These are phyloP conservation scores for Epichloe festucae DNA, from an alignment of 2,329 filamentous ascomycete species.

Conservation along the genomic window DNA sequence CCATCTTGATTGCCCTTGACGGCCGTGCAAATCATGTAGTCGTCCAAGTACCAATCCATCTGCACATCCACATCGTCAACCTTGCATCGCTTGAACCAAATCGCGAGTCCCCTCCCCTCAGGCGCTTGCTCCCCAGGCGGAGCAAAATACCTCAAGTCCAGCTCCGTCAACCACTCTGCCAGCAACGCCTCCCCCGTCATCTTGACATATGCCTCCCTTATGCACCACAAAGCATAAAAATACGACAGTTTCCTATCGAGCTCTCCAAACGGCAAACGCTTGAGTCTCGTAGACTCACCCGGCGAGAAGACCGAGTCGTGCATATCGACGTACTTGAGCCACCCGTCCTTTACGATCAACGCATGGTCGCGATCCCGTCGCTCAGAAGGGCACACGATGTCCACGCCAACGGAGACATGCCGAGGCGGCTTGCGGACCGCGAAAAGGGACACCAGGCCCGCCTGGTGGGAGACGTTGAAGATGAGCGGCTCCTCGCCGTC, in stretches of 20 bases:
- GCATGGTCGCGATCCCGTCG: conserved; percentile 47
- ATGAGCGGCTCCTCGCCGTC: conserved; percentile 34
- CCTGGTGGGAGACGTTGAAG: conserved; percentile 73
- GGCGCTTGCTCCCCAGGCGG: conserved; percentile 31
- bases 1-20: conserved; percentile 29
- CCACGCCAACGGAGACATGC: conserved; percentile 47
- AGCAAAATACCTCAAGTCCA: conserved; percentile 54
- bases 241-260: conserved; percentile 39
- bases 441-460: conserved; percentile 57
- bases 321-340: conserved; percentile 55
- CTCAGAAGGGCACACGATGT: conserved; percentile 65
- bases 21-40: conserved; percentile 43
- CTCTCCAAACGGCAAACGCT: conserved; percentile 24
- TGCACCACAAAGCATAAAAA: conserved; percentile 69
- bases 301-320: conserved; percentile 57
- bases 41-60: conserved; percentile 29
- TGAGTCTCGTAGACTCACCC: conserved; percentile 50
- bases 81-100: conserved; percentile 17
- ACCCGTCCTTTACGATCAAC: conserved; percentile 46
- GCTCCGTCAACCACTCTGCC: conserved; percentile 55
- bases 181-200: conserved; percentile 68
- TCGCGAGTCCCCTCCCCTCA: conserved; percentile 12
- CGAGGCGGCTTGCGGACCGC: conserved; percentile 30
- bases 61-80: conserved; percentile 23
- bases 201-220: conserved; percentile 74